Evolutionary conservation across 495 filamentous ascomycete species (phyloP), one percentile per base, ranked within the genome.

Genomic region (Hypoxylon rickii): DNA sequence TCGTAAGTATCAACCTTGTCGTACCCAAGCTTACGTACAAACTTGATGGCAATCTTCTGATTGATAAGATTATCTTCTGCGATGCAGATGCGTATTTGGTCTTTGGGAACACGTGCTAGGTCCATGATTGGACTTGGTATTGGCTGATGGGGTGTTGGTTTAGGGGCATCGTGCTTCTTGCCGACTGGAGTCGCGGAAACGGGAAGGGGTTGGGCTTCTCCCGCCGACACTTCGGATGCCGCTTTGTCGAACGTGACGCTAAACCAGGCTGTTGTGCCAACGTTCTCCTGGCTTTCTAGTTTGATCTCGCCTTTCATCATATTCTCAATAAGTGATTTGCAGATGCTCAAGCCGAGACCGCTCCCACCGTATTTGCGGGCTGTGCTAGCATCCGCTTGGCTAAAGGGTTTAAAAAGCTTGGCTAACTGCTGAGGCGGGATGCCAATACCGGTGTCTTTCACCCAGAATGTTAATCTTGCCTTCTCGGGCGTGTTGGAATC

Each of bases 1-100:
- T 86, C 88, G 70, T 88, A 96, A 15, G 91, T 89, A 69, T 92
- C 86, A 1, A 81, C 79, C 55, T 85, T 86, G 51, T 85, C 82
- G 64, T 95, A 89, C 13, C 90, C 90, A 16, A 96, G 83, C 33
- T 87, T 88, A 40, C 84, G 81, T 45, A 96, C 89, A 64, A 94
- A 96, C 60, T 90, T 89, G 54, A 96, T 86, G 12, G 92, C 92
- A 55, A 96, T 96, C 70, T 87, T 89, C 61, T 92, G 88, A 58
- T 95, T 96, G 73, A 96, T 94, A 2, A 84, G 83, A 58, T 96
- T 96, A 71, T 96, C 91, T 68, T 96, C 92, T 3, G 91, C 90
- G 52, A 96, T 92, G 73, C 90, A 94, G 15, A 96, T 84, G 33
- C 88, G 84, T 32, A 96, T 79, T 55, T 94, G 76, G 31, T 89